Conservation (phyloP, 2,329 filamentous ascomycete species). For the Aureobasidium sp. region DNA sequence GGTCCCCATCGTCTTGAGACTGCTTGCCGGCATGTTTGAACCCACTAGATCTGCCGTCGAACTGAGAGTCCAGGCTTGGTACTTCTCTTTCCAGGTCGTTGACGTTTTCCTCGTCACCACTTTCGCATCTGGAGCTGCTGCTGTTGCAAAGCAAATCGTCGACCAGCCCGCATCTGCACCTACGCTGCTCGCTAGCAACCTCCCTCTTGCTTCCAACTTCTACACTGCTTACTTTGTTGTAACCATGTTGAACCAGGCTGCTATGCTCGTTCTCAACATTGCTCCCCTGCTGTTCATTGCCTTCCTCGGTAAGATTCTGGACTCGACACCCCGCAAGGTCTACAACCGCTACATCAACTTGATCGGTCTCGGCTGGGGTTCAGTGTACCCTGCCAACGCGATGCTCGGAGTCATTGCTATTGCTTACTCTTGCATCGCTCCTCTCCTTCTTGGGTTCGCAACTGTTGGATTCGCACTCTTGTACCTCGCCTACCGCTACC, state of each 20-base stretch:
- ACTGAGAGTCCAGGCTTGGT: constrained; percentile 32
- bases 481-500: constrained; percentile 44
- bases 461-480: constrained; percentile 37
- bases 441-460: constrained; percentile 41
- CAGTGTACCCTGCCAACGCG: constrained; percentile 41
- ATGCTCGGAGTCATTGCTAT: constrained; percentile 38
- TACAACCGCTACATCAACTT: constrained; percentile 39
- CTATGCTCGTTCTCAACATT: constrained; percentile 17
- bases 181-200: constrained; percentile 27
- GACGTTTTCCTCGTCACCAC: constrained; percentile 38
- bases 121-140: constrained; percentile 31
- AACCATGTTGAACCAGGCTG: constrained; percentile 28
- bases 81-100: constrained; percentile 35
- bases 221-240: constrained; percentile 35
- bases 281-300: constrained; percentile 23
- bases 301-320: constrained; percentile 27
- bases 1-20: constrained; percentile 72
- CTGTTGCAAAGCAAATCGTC: constrained; percentile 28
- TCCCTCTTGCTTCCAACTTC: constrained; percentile 36
- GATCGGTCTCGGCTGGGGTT: constrained; percentile 38
- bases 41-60: constrained; percentile 40
- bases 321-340: constrained; percentile 41
- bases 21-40: constrained; percentile 60
- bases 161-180: constrained; percentile 28
- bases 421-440: constrained; percentile 43